These are phyloP conservation scores for Elymus sibiricus DNA, from an alignment of 176 grass and related monocot species.

Conservation along the genomic window DNA sequence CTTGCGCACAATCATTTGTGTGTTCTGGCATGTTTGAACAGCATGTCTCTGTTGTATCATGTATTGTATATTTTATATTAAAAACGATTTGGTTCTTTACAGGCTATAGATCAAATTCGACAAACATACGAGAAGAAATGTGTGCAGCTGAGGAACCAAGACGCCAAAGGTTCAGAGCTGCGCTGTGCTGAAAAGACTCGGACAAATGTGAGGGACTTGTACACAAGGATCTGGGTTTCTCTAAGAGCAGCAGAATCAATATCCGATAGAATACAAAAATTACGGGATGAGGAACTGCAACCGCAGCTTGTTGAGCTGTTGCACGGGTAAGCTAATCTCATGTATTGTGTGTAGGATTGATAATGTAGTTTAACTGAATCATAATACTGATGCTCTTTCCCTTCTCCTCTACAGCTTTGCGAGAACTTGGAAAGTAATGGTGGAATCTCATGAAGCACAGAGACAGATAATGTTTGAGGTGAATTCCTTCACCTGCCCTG, in stretches of 20 bases:
- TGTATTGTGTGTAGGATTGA: neutral
- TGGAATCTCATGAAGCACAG: constrained; percentile 88
- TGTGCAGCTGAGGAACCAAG: constrained; percentile 78
- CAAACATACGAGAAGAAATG: constrained; percentile 90
- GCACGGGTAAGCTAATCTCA: constrained; percentile 64
- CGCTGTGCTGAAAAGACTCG: constrained; percentile 67
- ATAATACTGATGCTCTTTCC: neutral
- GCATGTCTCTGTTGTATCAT: neutral
- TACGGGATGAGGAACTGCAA: constrained; percentile 87
- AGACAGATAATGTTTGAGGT: constrained; percentile 98
- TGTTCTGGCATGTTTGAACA: neutral
- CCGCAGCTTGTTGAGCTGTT: constrained; percentile 88
- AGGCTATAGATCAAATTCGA: constrained; percentile 77
- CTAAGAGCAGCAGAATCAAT: constrained; percentile 84
- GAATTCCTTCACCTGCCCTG: constrained; percentile 82
- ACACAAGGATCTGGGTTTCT: constrained; percentile 90
- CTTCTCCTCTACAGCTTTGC: constrained; percentile 49
- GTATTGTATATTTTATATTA: neutral
- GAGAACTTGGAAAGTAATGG: constrained; percentile 88
- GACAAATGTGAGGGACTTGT: constrained; percentile 71
- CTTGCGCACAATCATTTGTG: neutral
- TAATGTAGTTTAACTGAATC: neutral
- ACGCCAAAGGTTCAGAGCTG: constrained; percentile 66
- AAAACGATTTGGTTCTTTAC: constrained; percentile 24
- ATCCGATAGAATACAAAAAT: constrained; percentile 79